These are phyloP conservation scores for Arthrobotrys musiformis DNA, from an alignment of 2,329 filamentous ascomycete species.

Conservation along the genomic window DNA sequence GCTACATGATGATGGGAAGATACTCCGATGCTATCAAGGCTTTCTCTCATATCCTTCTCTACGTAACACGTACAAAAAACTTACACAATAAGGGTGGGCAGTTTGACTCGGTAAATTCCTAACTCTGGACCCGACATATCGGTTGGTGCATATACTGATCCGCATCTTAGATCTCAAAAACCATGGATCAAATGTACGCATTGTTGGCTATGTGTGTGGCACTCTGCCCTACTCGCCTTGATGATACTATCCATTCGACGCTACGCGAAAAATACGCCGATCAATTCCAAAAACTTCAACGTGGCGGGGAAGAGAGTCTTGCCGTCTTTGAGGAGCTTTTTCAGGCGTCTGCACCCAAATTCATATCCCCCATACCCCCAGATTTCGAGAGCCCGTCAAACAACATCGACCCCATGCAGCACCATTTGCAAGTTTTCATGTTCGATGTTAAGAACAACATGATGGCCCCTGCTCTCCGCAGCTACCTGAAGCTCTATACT, in stretches of 20 bases:
- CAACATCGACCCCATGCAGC: constrained; percentile 96
- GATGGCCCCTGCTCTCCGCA: constrained; percentile 90
- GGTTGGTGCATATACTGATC: neutral
- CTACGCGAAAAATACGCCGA: constrained; percentile 99
- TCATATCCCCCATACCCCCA: constrained; percentile 95
- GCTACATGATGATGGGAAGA: constrained; percentile 99
- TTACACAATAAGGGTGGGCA: constrained; percentile 97
- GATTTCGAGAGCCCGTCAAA: constrained; percentile 97
- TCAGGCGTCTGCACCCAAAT: constrained; percentile 97
- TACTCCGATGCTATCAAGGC: constrained; percentile 99
- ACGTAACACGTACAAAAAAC: constrained; percentile 99
- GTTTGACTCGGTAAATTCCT: constrained; percentile 76
- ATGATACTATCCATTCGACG: constrained; percentile 98
- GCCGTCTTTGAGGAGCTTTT: constrained; percentile 99
- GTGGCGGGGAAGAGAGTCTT: constrained; percentile 91
- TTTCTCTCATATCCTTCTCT: constrained; percentile 99
- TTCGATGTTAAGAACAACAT: constrained; percentile 99
- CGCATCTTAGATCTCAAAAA: constrained; percentile 82
- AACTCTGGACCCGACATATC: neutral
- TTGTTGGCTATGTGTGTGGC: constrained; percentile 98
- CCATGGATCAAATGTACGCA: constrained; percentile 99
- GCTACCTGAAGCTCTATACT: constrained; percentile 98
- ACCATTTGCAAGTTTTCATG: constrained; percentile 98
- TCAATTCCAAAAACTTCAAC: constrained; percentile 95
- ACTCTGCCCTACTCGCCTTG: constrained; percentile 94